Evolutionary conservation across 345 rosid species (phyloP).

Genomic region (Stellera chamaejasme): DNA sequence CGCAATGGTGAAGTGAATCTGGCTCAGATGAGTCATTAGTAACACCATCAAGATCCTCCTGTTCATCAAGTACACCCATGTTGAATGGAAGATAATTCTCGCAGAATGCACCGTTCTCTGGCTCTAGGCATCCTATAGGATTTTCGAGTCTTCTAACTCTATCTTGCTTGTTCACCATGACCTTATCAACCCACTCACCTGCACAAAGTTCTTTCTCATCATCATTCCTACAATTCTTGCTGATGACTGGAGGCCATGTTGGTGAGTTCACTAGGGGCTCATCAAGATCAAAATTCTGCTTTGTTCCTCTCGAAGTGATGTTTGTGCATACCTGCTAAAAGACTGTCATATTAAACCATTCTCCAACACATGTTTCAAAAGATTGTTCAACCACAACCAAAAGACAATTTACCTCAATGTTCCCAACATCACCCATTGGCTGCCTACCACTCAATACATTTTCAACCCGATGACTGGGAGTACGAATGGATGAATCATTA

Average conservation of each 20-base stretch:
- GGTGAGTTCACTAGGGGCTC: conserved; percentile 84
- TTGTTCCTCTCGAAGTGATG: conserved; percentile 40
- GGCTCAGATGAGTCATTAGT: conserved; percentile 90
- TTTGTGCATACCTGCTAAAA: conserved; percentile 42
- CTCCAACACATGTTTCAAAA: no score
- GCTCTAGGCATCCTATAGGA: conserved; percentile 47
- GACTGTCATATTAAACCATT: conserved; percentile 4
- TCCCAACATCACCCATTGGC: conserved; percentile 63
- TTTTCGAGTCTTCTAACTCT: conserved; percentile 26
- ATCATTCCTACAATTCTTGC: conserved; percentile 53
- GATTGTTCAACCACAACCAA: no score
- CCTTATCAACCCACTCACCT: conserved; percentile 94
- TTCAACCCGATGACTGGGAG: conserved; percentile 27
- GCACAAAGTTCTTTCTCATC: conserved; percentile 64
- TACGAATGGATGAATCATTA: conserved; percentile 33
- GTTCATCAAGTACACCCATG: conserved; percentile 28
- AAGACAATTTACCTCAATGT: conserved; percentile 48
- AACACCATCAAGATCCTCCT: conserved; percentile 76
- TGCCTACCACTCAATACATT: conserved; percentile 32
- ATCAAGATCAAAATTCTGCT: conserved; percentile 72
- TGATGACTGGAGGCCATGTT: conserved; percentile 81
- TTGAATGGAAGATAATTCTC: conserved; percentile 49
- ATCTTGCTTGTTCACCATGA: conserved; percentile 92
- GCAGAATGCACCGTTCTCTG: conserved; percentile 44
- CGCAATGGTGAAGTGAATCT: conserved; percentile 82